phyloP scores from a whole-genome alignment of 352 stramenopile species.

The Achlya hypogyna region DNA sequence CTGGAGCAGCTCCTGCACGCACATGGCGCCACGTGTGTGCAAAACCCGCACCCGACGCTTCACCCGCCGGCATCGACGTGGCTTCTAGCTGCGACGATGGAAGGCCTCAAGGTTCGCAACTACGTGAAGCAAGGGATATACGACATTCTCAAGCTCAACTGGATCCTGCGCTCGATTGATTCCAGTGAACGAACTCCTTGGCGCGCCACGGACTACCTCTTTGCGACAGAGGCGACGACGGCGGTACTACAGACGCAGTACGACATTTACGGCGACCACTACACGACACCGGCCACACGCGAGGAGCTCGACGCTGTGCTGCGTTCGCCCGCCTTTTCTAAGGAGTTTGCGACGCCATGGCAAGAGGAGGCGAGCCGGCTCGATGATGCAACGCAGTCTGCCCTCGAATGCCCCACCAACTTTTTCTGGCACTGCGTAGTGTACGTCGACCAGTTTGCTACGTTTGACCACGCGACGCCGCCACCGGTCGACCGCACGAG shows the following conservation, averaged over 20 bases:
- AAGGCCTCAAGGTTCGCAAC: conserved; percentile 71
- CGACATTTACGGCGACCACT: conserved; percentile 64
- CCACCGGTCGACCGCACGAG: conserved; percentile 16
- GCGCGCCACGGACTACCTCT: conserved; percentile 44
- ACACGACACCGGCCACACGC: conserved; percentile 39
- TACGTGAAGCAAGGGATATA: conserved; percentile 72
- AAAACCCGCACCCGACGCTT: conserved; percentile 59
- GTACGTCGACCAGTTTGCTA: conserved; percentile 40
- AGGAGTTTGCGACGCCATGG: conserved; percentile 29
- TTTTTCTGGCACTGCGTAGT: conserved; percentile 67
- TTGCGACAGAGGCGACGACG: conserved; percentile 47
- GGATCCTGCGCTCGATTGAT: conserved; percentile 42
- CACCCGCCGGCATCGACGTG: conserved; percentile 36
- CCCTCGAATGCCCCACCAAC: conserved; percentile 56
- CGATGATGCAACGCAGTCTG: conserved; percentile 49
- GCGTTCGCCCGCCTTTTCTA: conserved; percentile 25
- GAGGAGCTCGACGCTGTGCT: conserved; percentile 48
- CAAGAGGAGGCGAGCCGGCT: conserved; percentile 27
- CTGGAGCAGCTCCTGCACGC: conserved; percentile 69
- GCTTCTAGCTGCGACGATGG: conserved; percentile 47
- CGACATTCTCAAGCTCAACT: conserved; percentile 58
- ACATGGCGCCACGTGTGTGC: conserved; percentile 54
- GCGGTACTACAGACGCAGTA: conserved; percentile 54
- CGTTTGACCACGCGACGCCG: conserved; percentile 17
- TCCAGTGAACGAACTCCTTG: conserved; percentile 28